phyloP scores from a whole-genome alignment of 2,329 filamentous ascomycete species.

The Orbilia javanica region DNA sequence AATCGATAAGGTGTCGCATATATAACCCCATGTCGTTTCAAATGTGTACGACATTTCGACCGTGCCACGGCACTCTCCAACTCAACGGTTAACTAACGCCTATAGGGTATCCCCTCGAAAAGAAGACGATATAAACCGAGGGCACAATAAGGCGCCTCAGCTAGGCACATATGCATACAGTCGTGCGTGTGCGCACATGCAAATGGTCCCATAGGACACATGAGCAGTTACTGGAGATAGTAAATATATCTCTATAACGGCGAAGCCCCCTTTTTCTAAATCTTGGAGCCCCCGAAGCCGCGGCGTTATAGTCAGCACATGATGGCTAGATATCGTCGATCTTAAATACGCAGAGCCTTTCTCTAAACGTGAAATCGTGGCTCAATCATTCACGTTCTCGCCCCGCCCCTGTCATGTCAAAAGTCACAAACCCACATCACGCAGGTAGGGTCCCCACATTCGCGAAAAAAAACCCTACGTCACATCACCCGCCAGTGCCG shows the following conservation, averaged over 20 bases:
- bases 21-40: slow-evolving; percentile 40
- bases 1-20: slow-evolving; percentile 40
- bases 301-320: slow-evolving; percentile 19
- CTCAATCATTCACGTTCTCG: slow-evolving; percentile 1
- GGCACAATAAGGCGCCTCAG: neutral
- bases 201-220: neutral
- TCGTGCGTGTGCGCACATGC: neutral
- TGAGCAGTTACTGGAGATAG: neutral
- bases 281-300: slow-evolving; percentile 1
- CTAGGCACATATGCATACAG: neutral
- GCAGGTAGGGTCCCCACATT: slow-evolving; percentile 23
- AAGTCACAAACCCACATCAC: slow-evolving; percentile 55
- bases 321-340: neutral
- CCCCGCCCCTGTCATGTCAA: neutral
- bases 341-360: neutral
- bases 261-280: neutral
- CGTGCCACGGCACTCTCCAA: neutral
- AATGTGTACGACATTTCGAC: slow-evolving; percentile 9
- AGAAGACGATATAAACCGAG: neutral
- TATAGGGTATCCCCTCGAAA: too few species aligned
- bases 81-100: neutral
- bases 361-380: neutral
- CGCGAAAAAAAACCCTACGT: neutral
- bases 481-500: neutral
- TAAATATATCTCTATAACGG: neutral